phyloP scores from a whole-genome alignment of 768 basidiomycete species.

The Wakefieldia striispora region DNA sequence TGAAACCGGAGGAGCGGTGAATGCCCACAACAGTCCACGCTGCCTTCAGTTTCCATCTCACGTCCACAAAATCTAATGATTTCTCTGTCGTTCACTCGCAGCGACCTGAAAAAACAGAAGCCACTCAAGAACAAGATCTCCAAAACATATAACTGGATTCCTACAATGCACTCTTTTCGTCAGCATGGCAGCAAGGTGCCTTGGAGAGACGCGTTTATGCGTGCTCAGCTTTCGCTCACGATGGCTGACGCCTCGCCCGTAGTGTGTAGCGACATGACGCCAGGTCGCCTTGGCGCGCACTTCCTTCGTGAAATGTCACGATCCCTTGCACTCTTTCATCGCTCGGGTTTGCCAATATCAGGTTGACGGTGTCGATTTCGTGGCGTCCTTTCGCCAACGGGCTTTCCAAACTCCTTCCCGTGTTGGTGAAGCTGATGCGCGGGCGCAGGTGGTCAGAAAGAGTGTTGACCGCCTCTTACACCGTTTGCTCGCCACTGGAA shows the following conservation, averaged over 20 bases:
- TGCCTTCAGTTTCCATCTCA: background rate
- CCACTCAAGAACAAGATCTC: background rate
- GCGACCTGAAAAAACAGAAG: background rate
- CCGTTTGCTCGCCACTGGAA: slow-evolving; percentile 17
- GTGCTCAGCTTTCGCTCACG: slow-evolving; percentile 4
- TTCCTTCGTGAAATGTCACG: background rate
- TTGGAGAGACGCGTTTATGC: slow-evolving; percentile 16
- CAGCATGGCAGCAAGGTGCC: background rate
- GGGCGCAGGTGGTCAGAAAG: slow-evolving; percentile 2
- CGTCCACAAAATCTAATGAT: background rate
- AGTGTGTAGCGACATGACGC: background rate
- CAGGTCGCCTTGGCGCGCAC: slow-evolving; percentile 1
- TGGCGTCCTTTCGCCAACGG: slow-evolving; percentile 13
- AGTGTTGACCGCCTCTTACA: slow-evolving; percentile 3
- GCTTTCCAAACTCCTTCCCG: slow-evolving; percentile 3
- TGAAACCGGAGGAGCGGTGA: slow-evolving; percentile 15
- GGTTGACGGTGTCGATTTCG: slow-evolving; percentile 17
- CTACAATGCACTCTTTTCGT: slow-evolving; percentile 8
- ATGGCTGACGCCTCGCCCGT: too few species aligned
- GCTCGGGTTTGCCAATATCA: background rate
- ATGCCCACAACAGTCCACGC: slow-evolving; percentile 9
- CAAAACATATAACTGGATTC: background rate
- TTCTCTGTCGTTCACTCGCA: slow-evolving; percentile 9
- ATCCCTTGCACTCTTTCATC: background rate
- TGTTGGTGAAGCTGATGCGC: background rate